Evolutionary conservation across 129 eudicot genomes (phyloP).

Genomic region (Flaveria sonorensis): DNA sequence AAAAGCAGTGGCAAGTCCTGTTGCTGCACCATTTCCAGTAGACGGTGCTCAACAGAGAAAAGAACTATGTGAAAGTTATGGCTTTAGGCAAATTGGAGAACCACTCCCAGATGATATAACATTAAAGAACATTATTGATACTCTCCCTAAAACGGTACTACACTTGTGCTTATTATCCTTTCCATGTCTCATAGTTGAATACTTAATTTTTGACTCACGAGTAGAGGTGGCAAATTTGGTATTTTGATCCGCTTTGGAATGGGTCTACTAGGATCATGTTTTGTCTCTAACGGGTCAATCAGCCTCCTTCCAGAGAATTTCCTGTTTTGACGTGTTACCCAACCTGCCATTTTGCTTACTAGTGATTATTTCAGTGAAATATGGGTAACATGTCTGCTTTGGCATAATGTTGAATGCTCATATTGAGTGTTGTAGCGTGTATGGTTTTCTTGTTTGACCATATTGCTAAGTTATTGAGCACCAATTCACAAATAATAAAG

Average conservation of each 20-base stretch:
- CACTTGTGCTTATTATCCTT: constrained; percentile 6
- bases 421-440: background rate
- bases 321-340: background rate
- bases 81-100: constrained; percentile 85
- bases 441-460: background rate
- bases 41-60: constrained; percentile 63
- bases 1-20: constrained; percentile 64
- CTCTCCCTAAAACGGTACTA: constrained; percentile 73
- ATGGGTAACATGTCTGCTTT: background rate
- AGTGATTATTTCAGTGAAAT: background rate
- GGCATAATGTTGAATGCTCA: background rate
- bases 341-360: background rate
- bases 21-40: constrained; percentile 47
- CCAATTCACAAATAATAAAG: background rate
- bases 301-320: background rate
- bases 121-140: constrained; percentile 67
- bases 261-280: background rate
- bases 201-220: constrained; percentile 1
- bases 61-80: constrained; percentile 70
- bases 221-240: background rate
- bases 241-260: background rate
- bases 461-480: background rate
- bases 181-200: background rate
- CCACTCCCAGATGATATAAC: constrained; percentile 82
- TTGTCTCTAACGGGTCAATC: background rate